Base-by-base conservation (phyloP, 2,329 filamentous ascomycete genomes). In the Phialophora tarda region DNA sequence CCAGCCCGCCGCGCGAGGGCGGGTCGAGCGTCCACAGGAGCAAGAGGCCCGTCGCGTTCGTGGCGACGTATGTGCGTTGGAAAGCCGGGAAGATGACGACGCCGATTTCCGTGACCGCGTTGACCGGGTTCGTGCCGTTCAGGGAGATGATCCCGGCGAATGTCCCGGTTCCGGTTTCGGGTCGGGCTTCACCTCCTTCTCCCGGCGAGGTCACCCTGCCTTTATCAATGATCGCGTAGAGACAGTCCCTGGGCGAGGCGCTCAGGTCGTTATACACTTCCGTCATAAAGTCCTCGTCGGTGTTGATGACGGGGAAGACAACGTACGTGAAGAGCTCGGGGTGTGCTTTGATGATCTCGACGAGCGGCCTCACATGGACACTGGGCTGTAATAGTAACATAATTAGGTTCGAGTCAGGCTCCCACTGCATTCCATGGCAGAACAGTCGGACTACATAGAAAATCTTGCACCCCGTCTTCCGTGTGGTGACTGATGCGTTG, bases 71-170 rank as follows among this genome's bases (percentile, higher is more conserved):
- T 21, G 58, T 50, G 44, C 58, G 41, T 24, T 60, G 58, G 21
- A 60, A 60, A 4, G 58, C 41, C 8, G 58, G 58, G n/a, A 51
- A 60, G 58, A 60, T 60, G 23, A 60, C 50, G 1, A 38, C 28
- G n/a, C 58, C 58, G 26, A 60, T 30, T n/a, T 60, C 58, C 8
- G 58, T 51, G 41, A 50, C 47, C 8, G 58, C 58, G n/a, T 50
- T 51, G 41, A 6, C 23, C 8, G 24, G 44, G 41, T 32, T 32
- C n/a, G 47, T 51, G 14, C 17, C 26, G 6, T 14, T 32, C 17
- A 60, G n/a, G 11, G 58, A 50, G 24, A 60, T 32, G 8, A 50
- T n/a, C 17, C 58, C 58, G 14, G 58, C 58, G 47, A 60, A 60
- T 10, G 28, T 34, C 7, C 17, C 44, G n/a, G 21, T 17, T 26